phyloP scores from a whole-genome alignment of 106 monocot genomes.

The Acorus calamus region DNA sequence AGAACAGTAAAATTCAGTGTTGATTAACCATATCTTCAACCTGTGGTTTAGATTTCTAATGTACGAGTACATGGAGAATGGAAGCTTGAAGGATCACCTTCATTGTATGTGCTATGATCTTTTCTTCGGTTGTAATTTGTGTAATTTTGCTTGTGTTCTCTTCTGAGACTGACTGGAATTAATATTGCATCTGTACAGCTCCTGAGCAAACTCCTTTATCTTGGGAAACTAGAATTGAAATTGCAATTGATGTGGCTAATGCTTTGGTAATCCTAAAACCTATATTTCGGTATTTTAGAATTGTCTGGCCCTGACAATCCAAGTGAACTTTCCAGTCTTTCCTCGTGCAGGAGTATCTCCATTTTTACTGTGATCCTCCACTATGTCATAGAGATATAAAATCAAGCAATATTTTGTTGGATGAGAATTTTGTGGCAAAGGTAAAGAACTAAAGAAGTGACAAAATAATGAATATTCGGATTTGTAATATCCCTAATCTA shows the following conservation, averaged over 20 bases:
- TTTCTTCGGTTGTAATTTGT: background rate
- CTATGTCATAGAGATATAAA: conserved; percentile 94
- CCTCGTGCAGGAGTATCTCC: conserved; percentile 77
- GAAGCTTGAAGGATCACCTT: conserved; percentile 92
- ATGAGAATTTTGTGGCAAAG: conserved; percentile 83
- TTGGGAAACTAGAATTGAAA: conserved; percentile 71
- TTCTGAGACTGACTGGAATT: background rate
- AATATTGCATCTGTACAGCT: conserved; percentile 32
- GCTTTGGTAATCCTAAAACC: conserved; percentile 52
- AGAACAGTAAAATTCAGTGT: background rate
- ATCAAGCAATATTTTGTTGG: conserved; percentile 87
- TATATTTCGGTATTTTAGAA: background rate
- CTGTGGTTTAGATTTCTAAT: conserved; percentile 59
- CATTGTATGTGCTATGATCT: conserved; percentile 37
- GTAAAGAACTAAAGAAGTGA: conserved; percentile 12
- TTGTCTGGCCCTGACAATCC: background rate
- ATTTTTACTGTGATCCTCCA: conserved; percentile 95
- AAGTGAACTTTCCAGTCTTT: background rate
- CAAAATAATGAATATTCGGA: background rate
- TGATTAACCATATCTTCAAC: background rate
- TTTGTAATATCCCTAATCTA: background rate
- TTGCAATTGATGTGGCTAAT: conserved; percentile 87
- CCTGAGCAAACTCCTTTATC: conserved; percentile 43
- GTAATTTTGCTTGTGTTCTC: conserved; percentile 1
- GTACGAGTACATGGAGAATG: conserved; percentile 96